Evolutionary conservation across 179 eudicot genomes (phyloP), one percentile per base, ranked within the genome.

Genomic region (Heliamphora pulchella): DNA sequence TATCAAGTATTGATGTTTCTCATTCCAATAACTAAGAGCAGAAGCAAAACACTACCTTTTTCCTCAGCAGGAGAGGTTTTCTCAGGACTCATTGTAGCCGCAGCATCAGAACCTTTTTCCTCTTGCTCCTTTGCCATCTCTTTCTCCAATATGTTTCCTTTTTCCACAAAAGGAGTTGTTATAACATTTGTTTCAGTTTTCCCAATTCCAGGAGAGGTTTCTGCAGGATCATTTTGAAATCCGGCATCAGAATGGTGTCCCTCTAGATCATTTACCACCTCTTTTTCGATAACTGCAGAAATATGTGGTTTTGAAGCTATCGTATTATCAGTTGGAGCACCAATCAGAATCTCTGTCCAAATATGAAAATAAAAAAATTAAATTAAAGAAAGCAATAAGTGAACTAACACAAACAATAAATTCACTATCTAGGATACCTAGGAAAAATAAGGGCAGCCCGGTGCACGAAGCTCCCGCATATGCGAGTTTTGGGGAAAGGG

Each of bases 31-130:
- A 77, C 57, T 65, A 77, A 64, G 65, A 64, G 59, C 61, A 77
- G 51, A 48, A 65, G 55, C 0, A 15, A 50, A 78, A 77, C 11
- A 68, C 20, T 78, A 78, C 84, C 80, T 77, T 51, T 61, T 66
- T 51, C 71, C 51, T 18, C 62, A 51, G n/a, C 71, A 18, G 70
- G 13, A 76, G 50, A 71, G 11, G 44, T 81, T 51, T 81, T 51
- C 59, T 79, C 71, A 70, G 54, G 17, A 67, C 22, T 58, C 66
- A 57, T 18, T 66, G 8, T 47, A 57, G 65, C 57, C 50, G 80
- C 73, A 43, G 69, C 43, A 67, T 68, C 68, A 63, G 57, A 71
- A 46, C 6, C 20, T 62, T 39, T 44, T 59, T 64, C 54, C 71
- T 77, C 65, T 62, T 77, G 65, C 46, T 18, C 18, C 13, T 61